A percentile compares a stretch with the other conserved stretches of the same genome.
phyloP scores from a whole-genome alignment of 208 protist species.

The Borovskyia barvae region DNA sequence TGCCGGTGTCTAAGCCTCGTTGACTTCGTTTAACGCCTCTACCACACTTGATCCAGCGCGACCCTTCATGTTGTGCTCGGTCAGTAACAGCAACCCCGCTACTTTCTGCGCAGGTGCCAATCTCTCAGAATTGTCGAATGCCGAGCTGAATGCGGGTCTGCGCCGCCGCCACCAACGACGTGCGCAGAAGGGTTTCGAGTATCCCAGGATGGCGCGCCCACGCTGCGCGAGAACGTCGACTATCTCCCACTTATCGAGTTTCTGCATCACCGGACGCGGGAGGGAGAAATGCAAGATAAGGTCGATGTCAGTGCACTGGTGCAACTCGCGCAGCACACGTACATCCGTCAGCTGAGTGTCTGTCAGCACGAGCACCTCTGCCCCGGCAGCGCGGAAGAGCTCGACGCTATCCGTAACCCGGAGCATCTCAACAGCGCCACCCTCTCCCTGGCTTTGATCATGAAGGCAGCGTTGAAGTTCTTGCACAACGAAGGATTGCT shows the following conservation, averaged over 20 bases:
- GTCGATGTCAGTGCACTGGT: slow-evolving; percentile 19
- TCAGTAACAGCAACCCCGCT: slow-evolving; percentile 38
- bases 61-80: slow-evolving; percentile 59
- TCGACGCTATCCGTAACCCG: slow-evolving; percentile 34
- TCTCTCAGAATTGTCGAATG: background rate
- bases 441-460: slow-evolving; percentile 13
- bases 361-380: slow-evolving; percentile 52
- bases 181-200: slow-evolving; percentile 12
- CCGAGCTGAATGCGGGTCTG: background rate
- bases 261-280: slow-evolving; percentile 38
- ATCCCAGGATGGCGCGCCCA: slow-evolving; percentile 27
- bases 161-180: slow-evolving; percentile 16
- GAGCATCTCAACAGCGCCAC: slow-evolving; percentile 9
- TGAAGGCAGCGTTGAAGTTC: slow-evolving; percentile 26
- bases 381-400: slow-evolving; percentile 30
- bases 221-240: slow-evolving; percentile 40
- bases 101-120: slow-evolving; percentile 24
- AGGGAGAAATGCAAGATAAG: slow-evolving; percentile 61
- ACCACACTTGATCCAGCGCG: slow-evolving; percentile 36
- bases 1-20: background rate
- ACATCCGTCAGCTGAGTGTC: slow-evolving; percentile 47
- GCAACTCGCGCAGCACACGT: slow-evolving; percentile 23
- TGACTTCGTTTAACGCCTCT: slow-evolving; percentile 33
- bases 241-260: slow-evolving; percentile 41
- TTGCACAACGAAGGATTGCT: slow-evolving; percentile 50